These are phyloP conservation scores for Eutypella sp. DNA, from an alignment of 2,329 filamentous ascomycete species.

Conservation along the genomic window DNA sequence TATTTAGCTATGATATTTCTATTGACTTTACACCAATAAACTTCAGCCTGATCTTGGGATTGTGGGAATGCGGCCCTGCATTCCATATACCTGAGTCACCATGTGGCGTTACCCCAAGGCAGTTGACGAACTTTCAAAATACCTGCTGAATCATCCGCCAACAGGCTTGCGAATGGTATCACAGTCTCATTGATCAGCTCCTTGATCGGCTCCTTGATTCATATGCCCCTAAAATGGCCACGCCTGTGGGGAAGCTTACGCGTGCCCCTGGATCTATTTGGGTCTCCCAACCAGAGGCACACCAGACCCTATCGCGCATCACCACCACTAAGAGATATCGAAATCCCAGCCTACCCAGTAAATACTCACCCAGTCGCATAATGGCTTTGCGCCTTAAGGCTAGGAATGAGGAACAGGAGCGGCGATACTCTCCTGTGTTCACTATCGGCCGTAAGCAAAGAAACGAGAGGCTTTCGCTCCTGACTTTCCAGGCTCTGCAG, in stretches of 20 bases:
- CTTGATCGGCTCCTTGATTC: too few relatives aligned
- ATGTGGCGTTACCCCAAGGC: too few relatives aligned
- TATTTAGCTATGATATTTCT: background rate
- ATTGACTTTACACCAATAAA: background rate
- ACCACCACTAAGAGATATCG: conserved; percentile 13
- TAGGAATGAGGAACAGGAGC: conserved; percentile 13
- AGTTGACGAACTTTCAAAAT: too few relatives aligned
- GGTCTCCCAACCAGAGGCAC: conserved; percentile 6
- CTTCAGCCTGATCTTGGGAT: background rate
- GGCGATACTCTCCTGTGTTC: conserved; percentile 11
- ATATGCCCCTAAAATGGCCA: background rate
- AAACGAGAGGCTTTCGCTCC: conserved; percentile 22
- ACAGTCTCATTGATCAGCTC: too few relatives aligned
- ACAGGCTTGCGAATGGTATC: too few relatives aligned
- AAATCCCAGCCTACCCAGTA: conserved; percentile 9
- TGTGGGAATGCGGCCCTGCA: background rate
- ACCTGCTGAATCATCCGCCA: too few relatives aligned
- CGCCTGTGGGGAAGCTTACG: background rate
- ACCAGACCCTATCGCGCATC: conserved; percentile 17
- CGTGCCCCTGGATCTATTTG: conserved; percentile 6
- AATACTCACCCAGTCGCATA: conserved; percentile 18
- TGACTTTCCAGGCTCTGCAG: conserved; percentile 24
- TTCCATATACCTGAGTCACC: background rate
- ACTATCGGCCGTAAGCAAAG: conserved; percentile 10
- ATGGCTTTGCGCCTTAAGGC: conserved; percentile 18